Conservation (phyloP, 2,329 filamentous ascomycete genomes). For the Fusarium sp. region DNA sequence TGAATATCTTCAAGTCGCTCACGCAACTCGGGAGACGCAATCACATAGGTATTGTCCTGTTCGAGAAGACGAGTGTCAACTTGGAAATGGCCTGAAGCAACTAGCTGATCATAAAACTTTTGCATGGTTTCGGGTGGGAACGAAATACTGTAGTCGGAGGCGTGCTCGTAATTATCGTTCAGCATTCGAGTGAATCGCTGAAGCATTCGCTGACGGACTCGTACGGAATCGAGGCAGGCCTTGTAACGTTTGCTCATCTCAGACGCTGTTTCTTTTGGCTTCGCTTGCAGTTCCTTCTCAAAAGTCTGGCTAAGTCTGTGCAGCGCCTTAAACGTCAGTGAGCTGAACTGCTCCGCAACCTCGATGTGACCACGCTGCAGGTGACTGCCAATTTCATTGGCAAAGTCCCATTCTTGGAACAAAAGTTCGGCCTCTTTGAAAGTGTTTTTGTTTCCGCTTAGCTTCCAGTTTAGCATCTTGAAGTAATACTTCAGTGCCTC, state of each 20-base stretch:
- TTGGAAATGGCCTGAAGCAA: constrained; percentile 86
- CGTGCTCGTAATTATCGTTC: constrained; percentile 94
- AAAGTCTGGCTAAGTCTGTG: constrained; percentile 90
- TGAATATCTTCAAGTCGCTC: constrained; percentile 84
- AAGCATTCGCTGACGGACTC: constrained; percentile 93
- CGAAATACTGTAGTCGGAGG: constrained; percentile 91
- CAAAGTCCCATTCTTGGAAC: constrained; percentile 98
- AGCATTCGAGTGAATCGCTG: constrained; percentile 94
- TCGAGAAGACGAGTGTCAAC: constrained; percentile 78
- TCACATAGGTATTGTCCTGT: constrained; percentile 80
- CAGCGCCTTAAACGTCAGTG: constrained; percentile 91
- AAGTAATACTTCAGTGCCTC: constrained; percentile 98
- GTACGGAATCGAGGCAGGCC: constrained; percentile 92
- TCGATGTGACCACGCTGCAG: constrained; percentile 95
- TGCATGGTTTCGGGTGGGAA: constrained; percentile 74
- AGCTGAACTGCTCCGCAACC: constrained; percentile 96
- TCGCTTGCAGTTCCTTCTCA: constrained; percentile 86
- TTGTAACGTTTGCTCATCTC: constrained; percentile 99
- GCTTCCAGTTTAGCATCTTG: constrained; percentile 97
- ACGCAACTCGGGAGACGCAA: constrained; percentile 84
- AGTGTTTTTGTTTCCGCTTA: constrained; percentile 97
- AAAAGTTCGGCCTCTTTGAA: constrained; percentile 99
- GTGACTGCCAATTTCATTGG: constrained; percentile 89
- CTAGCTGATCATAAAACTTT: constrained; percentile 82
- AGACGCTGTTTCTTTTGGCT: constrained; percentile 81